phyloP scores from a whole-genome alignment of 768 basidiomycete genomes.

The Filobasidium floriforme region DNA sequence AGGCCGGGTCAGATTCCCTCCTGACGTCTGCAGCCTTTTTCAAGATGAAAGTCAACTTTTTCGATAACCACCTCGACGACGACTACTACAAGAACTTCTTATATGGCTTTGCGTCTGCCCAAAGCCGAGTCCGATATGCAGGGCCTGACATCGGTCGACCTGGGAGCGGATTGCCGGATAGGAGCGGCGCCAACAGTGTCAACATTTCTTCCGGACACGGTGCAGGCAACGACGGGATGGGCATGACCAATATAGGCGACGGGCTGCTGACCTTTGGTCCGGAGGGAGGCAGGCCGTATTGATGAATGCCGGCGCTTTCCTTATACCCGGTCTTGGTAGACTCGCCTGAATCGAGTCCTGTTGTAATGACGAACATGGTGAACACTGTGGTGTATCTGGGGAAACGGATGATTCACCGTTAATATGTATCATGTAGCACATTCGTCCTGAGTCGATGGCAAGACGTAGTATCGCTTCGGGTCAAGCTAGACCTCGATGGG shows the following conservation, averaged over 20 bases:
- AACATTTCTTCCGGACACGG: slow-evolving; percentile 10
- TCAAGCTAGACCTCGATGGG: too few species aligned
- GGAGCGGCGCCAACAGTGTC: slow-evolving; percentile 10
- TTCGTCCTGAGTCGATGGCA: too few species aligned
- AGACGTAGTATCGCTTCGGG: too few species aligned
- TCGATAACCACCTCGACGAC: slow-evolving; percentile 81
- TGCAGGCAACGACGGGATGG: slow-evolving; percentile 11
- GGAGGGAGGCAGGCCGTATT: slow-evolving; percentile 5
- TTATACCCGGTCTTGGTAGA: background rate
- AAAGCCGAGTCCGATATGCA: slow-evolving; percentile 22
- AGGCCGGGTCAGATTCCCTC: slow-evolving; percentile 94
- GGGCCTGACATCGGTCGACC: slow-evolving; percentile 16
- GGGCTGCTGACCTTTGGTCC: slow-evolving; percentile 9
- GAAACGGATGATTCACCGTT: background rate
- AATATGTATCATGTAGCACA: slow-evolving; percentile 2
- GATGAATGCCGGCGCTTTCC: background rate
- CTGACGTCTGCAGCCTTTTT: slow-evolving; percentile 91
- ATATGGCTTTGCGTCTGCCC: slow-evolving; percentile 29
- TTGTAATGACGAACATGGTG: background rate
- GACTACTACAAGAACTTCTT: slow-evolving; percentile 44
- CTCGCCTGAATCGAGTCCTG: background rate
- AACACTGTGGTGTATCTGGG: background rate
- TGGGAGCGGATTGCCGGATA: slow-evolving; percentile 14
- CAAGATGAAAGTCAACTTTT: slow-evolving; percentile 88
- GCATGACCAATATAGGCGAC: slow-evolving; percentile 14